Conservation (phyloP, 805 yeast genomes). For the Torulaspora microellipsoides region DNA sequence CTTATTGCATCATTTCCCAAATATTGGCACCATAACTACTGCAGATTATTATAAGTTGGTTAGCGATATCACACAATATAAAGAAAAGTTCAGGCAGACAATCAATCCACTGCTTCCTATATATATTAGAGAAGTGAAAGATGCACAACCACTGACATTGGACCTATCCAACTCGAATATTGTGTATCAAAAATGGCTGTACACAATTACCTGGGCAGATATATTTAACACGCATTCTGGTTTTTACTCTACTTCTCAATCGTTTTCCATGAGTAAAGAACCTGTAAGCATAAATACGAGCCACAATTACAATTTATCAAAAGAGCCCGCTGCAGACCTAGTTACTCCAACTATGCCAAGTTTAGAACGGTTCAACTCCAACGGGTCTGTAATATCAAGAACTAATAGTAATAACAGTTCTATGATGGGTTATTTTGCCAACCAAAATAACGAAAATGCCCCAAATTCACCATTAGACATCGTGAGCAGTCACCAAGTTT, state of each 20-base stretch:
- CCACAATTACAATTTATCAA: conserved; percentile 1
- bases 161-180: conserved; percentile 13
- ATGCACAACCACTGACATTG: conserved; percentile 10
- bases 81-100: conserved; percentile 12
- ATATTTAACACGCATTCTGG: conserved; percentile 27
- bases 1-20: conserved; percentile 24
- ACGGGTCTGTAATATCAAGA: conserved; percentile 25
- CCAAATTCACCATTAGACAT: conserved; percentile 13
- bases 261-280: background rate
- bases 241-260: conserved; percentile 11
- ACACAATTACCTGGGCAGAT: conserved; percentile 28
- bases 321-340: conserved; percentile 7
- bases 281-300: background rate
- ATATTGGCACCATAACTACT: conserved; percentile 22
- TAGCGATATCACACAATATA: conserved; percentile 17
- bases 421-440: conserved; percentile 17
- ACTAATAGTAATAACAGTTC: conserved; percentile 30
- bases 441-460: conserved; percentile 7
- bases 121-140: conserved; percentile 8
- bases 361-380: conserved; percentile 31
- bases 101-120: conserved; percentile 14
- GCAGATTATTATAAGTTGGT: conserved; percentile 21
- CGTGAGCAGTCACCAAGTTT: conserved; percentile 1
- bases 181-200: conserved; percentile 21
- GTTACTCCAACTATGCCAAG: conserved; percentile 16